A percentile compares a stretch with the other conserved stretches of the same genome.
phyloP scores from a whole-genome alignment of 331 rosid genomes.

The Phaseolus coccineus region DNA sequence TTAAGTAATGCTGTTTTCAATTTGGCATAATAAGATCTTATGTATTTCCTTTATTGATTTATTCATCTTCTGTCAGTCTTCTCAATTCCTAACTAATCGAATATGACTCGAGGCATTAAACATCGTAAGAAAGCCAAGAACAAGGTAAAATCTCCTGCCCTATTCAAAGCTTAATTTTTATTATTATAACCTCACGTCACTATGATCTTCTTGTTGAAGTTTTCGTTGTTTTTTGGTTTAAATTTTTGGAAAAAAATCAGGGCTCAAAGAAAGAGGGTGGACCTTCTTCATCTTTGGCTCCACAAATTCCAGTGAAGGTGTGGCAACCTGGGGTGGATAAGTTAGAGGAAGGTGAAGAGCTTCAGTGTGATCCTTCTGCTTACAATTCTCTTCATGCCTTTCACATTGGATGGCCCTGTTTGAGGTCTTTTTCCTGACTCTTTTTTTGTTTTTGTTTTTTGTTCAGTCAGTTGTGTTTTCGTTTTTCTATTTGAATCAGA shows the following conservation, averaged over 20 bases:
- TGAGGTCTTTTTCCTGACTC: constrained; percentile 56
- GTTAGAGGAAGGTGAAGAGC: constrained; percentile 97
- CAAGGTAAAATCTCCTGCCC: constrained; percentile 56
- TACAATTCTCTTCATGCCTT: constrained; percentile 92
- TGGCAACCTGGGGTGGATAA: constrained; percentile 98
- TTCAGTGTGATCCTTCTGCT: constrained; percentile 90
- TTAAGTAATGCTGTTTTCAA: neutral
- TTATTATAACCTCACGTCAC: neutral
- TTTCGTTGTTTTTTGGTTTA: constrained; percentile 16
- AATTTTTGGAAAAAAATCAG: constrained; percentile 38
- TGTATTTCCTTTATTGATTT: neutral
- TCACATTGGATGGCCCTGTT: constrained; percentile 89
- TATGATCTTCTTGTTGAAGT: neutral
- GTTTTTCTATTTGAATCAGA: constrained; percentile 1
- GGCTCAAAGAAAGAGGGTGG: constrained; percentile 69
- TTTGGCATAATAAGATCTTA: neutral
- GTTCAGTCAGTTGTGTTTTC: neutral
- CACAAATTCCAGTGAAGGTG: constrained; percentile 73
- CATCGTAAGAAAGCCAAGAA: constrained; percentile 75
- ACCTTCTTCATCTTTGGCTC: constrained; percentile 65
- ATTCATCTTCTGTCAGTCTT: neutral
- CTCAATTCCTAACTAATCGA: constrained; percentile 4
- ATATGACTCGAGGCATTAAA: constrained; percentile 82
- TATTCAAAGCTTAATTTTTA: neutral
- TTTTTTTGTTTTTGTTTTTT: neutral